Percentiles rank a stretch among this genome's conserved stretches.
These are phyloP conservation scores for Pythium volutum DNA, from an alignment of 352 stramenopile species.

Conservation along the genomic window DNA sequence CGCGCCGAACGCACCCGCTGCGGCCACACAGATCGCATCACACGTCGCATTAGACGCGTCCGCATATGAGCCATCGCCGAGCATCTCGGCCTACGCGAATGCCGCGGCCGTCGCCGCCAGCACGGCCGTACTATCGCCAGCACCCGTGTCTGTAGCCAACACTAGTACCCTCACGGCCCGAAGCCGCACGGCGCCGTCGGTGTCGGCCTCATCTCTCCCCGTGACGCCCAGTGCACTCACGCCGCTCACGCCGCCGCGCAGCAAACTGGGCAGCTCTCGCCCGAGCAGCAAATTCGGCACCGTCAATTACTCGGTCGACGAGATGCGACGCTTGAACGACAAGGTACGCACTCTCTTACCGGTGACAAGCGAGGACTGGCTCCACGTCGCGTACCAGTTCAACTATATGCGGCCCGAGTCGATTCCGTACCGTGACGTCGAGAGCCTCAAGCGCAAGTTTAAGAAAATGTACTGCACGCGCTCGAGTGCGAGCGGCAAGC, in stretches of 20 bases:
- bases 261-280: slow-evolving; percentile 19
- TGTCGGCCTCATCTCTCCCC: background rate
- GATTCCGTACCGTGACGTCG: slow-evolving; percentile 59
- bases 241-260: background rate
- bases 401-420: slow-evolving; percentile 61
- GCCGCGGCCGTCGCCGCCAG: slow-evolving; percentile 15
- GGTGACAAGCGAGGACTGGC: slow-evolving; percentile 47
- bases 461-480: slow-evolving; percentile 69
- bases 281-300: slow-evolving; percentile 62
- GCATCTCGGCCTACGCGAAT: slow-evolving; percentile 14
- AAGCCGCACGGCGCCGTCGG: background rate
- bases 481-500: slow-evolving; percentile 14
- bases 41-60: slow-evolving; percentile 13
- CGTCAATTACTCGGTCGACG: slow-evolving; percentile 64
- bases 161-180: no score
- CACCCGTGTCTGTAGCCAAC: background rate
- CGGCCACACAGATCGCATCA: slow-evolving; percentile 2
- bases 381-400: slow-evolving; percentile 63
- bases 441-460: slow-evolving; percentile 68
- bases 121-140: slow-evolving; percentile 7
- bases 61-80: slow-evolving; percentile 10
- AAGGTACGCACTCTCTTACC: slow-evolving; percentile 58
- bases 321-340: slow-evolving; percentile 63
- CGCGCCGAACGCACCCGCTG: background rate
- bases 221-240: background rate